Conservation (phyloP, 495 filamentous ascomycete species). For the Tuber melanosporum region DNA sequence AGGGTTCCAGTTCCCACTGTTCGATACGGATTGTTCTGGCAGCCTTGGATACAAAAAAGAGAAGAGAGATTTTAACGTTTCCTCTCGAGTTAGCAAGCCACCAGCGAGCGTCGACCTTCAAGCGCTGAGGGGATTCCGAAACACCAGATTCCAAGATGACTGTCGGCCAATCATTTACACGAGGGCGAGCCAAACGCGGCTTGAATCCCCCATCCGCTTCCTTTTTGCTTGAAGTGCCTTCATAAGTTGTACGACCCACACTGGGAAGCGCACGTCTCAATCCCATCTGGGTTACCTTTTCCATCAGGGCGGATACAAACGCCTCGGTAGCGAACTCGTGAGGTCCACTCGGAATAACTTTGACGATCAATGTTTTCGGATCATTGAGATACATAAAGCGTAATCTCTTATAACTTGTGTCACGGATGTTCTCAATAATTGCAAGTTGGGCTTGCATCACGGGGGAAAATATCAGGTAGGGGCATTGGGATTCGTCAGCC, state of each 20-base stretch:
- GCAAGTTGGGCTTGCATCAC: background rate
- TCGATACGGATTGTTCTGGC: constrained; percentile 4
- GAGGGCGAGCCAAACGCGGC: background rate
- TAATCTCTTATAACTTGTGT: background rate
- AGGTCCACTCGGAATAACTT: constrained; percentile 5
- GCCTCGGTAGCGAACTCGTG: background rate
- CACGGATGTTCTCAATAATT: background rate
- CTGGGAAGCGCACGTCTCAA: background rate
- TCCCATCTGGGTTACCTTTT: background rate
- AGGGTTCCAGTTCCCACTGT: background rate
- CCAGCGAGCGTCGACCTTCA: constrained; percentile 6
- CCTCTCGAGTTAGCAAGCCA: constrained; percentile 7
- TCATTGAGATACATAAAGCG: constrained; percentile 3
- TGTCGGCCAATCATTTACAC: constrained; percentile 5
- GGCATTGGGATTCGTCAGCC: background rate
- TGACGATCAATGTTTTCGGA: constrained; percentile 3
- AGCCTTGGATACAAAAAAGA: constrained; percentile 3
- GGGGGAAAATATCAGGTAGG: background rate
- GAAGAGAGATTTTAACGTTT: constrained; percentile 1
- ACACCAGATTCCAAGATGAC: constrained; percentile 10
- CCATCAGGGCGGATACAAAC: background rate
- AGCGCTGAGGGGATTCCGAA: background rate
- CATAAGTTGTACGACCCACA: background rate
- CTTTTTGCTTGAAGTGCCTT: constrained; percentile 7
- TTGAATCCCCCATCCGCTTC: constrained; percentile 7